Base-by-base conservation (phyloP, 371 early-diverging fungal species). In the Capniomyces stellatus region DNA sequence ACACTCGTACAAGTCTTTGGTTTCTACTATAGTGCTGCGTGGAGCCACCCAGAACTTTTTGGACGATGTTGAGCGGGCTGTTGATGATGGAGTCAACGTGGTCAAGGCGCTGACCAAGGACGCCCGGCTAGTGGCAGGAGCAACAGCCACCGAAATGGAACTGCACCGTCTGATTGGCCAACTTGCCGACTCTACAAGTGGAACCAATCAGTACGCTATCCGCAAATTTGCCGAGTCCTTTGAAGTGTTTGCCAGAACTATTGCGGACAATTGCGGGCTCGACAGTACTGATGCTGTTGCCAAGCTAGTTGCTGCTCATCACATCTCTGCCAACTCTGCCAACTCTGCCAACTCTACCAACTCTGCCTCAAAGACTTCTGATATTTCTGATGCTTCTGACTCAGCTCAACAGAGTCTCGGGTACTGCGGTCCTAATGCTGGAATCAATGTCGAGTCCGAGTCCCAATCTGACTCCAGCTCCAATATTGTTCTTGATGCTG, bases 71-170 rank as follows among this genome's bases (percentile, higher is more conserved):
- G 98, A 98, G 71, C 86, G 98, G 55, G 95, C 97, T 28, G 74
- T 98, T 29, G 95, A 98, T 70, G 98, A 97, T 61, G 98, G 95
- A 68, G 89, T 98, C 55, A 97, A 95, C 64, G 81, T 83, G 40
- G 81, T 98, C 58, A 98, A 97, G 75, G 88, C 96, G 51, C 75
- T 87, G 44, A 81, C 85, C 30, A 86, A 85, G 66, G 91, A 95
- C 64, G 69, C 73, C 42, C 84, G 89, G 23, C 71, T 96, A 31
- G 74, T 95, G 25, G 75, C 94, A 31, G 98, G 98, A 60, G 98
- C 96, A 41, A 96, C 95, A 63, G 98, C 98, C 15, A 63, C 78
- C 52, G 98, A 98, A 61, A 89, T 92, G 78, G 94, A 92, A 67
- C 72, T 97, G 41, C 79, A 87, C 51, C 79, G 82, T 57, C 76